A percentile compares a stretch with the other conserved stretches of the same genome.
phyloP scores from a whole-genome alignment of 2,329 filamentous ascomycete genomes.

The Emergomyces pasteurianus region DNA sequence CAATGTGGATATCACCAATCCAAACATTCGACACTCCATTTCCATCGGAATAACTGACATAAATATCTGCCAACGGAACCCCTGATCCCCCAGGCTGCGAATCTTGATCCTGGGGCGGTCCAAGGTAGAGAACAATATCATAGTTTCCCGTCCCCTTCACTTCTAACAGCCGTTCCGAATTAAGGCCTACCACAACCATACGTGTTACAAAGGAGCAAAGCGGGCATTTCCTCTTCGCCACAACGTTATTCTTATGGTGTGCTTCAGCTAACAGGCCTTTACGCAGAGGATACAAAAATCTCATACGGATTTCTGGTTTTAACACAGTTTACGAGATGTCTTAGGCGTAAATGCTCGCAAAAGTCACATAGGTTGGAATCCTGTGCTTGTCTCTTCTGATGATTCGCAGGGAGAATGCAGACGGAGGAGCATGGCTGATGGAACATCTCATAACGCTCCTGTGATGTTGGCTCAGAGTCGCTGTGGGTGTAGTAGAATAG shows the following conservation, averaged over 20 bases:
- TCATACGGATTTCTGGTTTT: background rate
- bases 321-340: background rate
- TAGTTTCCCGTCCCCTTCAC: background rate
- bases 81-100: background rate
- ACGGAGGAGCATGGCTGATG: background rate
- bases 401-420: background rate
- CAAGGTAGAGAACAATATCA: background rate
- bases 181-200: background rate
- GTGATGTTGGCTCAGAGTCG: background rate
- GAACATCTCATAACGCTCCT: background rate
- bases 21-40: background rate
- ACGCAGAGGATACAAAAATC: background rate
- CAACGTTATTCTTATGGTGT: background rate
- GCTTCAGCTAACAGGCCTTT: background rate
- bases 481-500: background rate
- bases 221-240: background rate
- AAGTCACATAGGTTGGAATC: background rate
- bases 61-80: background rate
- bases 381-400: background rate
- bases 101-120: background rate
- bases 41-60: background rate
- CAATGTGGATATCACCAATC: background rate
- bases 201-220: background rate
- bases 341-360: background rate
- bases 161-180: background rate